These are phyloP conservation scores for Nymphaea thermarum DNA, from an alignment of 164 flowering plant genomes.

Conservation along the genomic window DNA sequence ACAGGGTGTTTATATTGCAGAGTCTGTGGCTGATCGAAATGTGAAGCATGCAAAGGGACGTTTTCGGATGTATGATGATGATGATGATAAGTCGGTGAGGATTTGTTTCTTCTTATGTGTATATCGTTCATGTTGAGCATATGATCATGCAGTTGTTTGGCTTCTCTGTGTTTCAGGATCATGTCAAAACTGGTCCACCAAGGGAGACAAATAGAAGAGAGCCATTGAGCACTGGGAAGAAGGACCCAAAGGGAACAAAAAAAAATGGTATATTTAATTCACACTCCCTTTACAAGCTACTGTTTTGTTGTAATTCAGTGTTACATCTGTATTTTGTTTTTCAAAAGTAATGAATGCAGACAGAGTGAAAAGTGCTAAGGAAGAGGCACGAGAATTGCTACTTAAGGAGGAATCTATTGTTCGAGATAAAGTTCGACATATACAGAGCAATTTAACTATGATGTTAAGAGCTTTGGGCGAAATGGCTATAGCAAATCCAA, in stretches of 20 bases:
- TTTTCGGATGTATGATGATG: conserved; percentile 44
- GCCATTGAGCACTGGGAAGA: conserved; percentile 40
- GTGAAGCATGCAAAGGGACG: conserved; percentile 54
- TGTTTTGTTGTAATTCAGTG: background rate
- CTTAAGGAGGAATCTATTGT: conserved; percentile 69
- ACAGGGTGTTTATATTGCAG: conserved; percentile 94
- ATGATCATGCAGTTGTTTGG: background rate
- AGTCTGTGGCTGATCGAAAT: conserved; percentile 28
- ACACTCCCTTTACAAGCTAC: background rate
- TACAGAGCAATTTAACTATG: conserved; percentile 58
- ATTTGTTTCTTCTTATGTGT: background rate
- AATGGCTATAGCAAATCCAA: conserved; percentile 74
- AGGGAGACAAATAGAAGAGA: conserved; percentile 44
- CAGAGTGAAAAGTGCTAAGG: conserved; percentile 81
- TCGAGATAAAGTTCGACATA: conserved; percentile 55
- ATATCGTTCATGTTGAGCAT: background rate
- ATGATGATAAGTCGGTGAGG: conserved; percentile 28
- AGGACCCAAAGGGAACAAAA: conserved; percentile 56
- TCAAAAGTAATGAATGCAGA: conserved; percentile 26
- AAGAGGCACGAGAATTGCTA: conserved; percentile 80
- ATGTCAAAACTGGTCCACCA: conserved; percentile 35
- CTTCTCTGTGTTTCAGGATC: conserved; percentile 27
- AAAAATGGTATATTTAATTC: conserved; percentile 47
- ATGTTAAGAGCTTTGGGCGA: conserved; percentile 81
- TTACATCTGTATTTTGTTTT: background rate